phyloP scores from a whole-genome alignment of 306 rosid genomes.

The Gleditsia sinensis region DNA sequence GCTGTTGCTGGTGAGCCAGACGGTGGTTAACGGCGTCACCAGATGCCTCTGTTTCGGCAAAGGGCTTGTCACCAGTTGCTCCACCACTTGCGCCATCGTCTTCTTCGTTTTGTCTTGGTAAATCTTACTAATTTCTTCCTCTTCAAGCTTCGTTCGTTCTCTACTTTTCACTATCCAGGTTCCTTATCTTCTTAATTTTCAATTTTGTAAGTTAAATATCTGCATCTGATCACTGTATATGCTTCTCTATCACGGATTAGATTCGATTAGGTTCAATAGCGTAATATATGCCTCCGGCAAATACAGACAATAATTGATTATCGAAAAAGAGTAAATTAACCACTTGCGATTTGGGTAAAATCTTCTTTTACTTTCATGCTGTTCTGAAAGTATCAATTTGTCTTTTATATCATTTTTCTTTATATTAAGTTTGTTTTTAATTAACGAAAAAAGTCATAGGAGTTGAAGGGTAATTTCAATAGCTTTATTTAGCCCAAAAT shows the following conservation, averaged over 20 bases:
- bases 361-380: neutral
- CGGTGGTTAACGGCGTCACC: slow-evolving; percentile 69
- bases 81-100: slow-evolving; percentile 65
- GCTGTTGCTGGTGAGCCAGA: slow-evolving; percentile 67
- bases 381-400: neutral
- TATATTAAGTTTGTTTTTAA: neutral
- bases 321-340: neutral
- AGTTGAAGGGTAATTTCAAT: neutral
- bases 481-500: neutral
- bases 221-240: neutral
- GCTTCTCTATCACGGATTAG: neutral
- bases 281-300: neutral
- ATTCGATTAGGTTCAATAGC: neutral
- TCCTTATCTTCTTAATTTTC: neutral
- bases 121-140: neutral
- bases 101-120: slow-evolving; percentile 86
- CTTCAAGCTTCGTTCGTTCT: neutral
- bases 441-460: no score
- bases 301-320: neutral
- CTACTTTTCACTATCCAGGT: neutral
- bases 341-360: neutral
- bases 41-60: slow-evolving; percentile 92
- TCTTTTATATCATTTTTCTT: neutral
- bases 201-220: neutral
- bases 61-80: slow-evolving; percentile 69